These are phyloP conservation scores for Primulina huaijiensis DNA, from an alignment of 257 asterid genomes.

Conservation along the genomic window DNA sequence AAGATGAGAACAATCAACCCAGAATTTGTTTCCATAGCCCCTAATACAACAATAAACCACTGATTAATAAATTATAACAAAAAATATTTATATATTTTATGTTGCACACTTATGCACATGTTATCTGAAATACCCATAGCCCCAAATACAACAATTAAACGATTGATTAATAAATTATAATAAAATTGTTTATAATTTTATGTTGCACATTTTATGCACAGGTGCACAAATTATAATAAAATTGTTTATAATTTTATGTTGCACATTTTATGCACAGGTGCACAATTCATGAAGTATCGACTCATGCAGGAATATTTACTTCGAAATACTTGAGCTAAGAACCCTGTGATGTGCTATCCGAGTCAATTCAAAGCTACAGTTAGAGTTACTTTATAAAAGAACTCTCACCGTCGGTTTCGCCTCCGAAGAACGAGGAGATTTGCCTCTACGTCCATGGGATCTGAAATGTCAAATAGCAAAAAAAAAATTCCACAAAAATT, in stretches of 20 bases:
- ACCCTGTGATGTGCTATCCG: not conserved
- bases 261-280: not conserved
- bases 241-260: no score
- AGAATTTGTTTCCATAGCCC: not conserved
- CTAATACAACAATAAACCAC: no score
- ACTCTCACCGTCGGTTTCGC: not conserved
- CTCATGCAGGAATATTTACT: not conserved
- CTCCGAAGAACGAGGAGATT: not conserved
- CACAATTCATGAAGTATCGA: not conserved
- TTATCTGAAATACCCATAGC: no score
- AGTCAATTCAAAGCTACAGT: not conserved
- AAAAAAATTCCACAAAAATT: not conserved
- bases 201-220: not conserved
- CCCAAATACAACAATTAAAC: not conserved
- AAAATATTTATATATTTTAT: no score
- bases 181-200: no score
- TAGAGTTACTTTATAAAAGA: not conserved
- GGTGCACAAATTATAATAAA: not conserved
- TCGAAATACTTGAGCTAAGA: not conserved
- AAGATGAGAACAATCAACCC: not conserved
- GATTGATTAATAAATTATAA: not conserved
- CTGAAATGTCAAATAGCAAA: not conserved
- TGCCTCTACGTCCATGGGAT: not conserved
- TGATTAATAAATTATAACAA: no score
- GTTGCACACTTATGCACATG: no score